phyloP scores from a whole-genome alignment of 371 early-diverging fungal genomes.

The Mycotypha africana region DNA sequence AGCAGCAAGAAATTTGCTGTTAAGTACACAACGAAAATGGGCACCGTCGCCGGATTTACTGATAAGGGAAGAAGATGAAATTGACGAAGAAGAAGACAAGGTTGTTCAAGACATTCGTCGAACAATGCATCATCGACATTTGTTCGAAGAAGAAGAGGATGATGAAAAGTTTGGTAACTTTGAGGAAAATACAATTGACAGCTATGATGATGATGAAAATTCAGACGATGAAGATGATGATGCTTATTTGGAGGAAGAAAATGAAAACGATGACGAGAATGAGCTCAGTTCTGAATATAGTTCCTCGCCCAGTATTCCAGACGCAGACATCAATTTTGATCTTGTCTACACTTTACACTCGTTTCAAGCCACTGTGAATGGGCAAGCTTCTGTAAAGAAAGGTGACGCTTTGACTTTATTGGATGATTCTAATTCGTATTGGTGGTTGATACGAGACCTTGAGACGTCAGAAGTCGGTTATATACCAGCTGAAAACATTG shows the following conservation, averaged over 20 bases:
- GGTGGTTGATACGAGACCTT: slow-evolving; percentile 90
- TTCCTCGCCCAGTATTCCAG: slow-evolving; percentile 27
- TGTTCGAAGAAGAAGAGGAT: slow-evolving; percentile 9
- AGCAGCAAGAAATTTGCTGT: too few relatives aligned
- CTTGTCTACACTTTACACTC: slow-evolving; percentile 85
- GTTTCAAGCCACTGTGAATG: slow-evolving; percentile 87
- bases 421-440: slow-evolving; percentile 89
- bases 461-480: slow-evolving; percentile 85
- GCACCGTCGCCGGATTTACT: slow-evolving; percentile 16
- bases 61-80: slow-evolving; percentile 13
- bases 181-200: too few relatives aligned
- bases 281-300: slow-evolving; percentile 12
- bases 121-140: slow-evolving; percentile 1
- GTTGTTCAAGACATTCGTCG: background rate
- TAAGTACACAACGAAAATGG: slow-evolving; percentile 11
- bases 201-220: too few relatives aligned
- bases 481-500: slow-evolving; percentile 92
- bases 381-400: slow-evolving; percentile 86
- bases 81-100: background rate
- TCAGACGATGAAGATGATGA: background rate
- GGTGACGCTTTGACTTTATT: slow-evolving; percentile 80
- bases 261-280: slow-evolving; percentile 3
- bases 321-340: slow-evolving; percentile 30
- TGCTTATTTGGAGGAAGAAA: background rate
- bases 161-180: too few relatives aligned